A percentile compares a stretch with the other conserved stretches of the same genome.
Evolutionary conservation across 352 stramenopile genomes (phyloP).

Genomic region (Globisporangium mamillatum): DNA sequence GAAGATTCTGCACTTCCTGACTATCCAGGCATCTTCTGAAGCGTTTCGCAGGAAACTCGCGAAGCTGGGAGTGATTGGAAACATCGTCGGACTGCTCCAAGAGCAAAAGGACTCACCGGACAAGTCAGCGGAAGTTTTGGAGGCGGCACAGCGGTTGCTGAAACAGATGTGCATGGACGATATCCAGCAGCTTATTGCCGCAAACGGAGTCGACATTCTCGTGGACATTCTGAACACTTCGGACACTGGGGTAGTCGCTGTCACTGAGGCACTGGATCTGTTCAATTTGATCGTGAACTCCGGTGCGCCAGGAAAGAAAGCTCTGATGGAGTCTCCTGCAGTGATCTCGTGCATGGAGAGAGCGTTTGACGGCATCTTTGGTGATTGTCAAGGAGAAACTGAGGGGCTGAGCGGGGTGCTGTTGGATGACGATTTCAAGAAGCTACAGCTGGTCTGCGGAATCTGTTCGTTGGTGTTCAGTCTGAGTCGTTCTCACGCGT

Average conservation of each 20-base stretch:
- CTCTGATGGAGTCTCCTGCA: constrained; percentile 45
- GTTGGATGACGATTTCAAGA: constrained; percentile 26
- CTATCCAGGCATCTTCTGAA: constrained; percentile 11
- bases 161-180: constrained; percentile 60
- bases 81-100: constrained; percentile 49
- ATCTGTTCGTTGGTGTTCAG: constrained; percentile 56
- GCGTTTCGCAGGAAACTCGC: constrained; percentile 42
- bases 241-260: constrained; percentile 23
- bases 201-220: constrained; percentile 62
- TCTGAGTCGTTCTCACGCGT: constrained; percentile 30
- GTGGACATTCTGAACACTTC: constrained; percentile 28
- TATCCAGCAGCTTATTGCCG: constrained; percentile 55
- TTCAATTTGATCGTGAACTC: constrained; percentile 63
- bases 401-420: constrained; percentile 20
- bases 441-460: constrained; percentile 46
- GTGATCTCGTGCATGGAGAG: constrained; percentile 46
- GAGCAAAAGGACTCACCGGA: constrained; percentile 32
- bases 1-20: constrained; percentile 45
- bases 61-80: constrained; percentile 55
- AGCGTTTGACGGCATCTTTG: constrained; percentile 27
- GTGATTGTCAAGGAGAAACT: constrained; percentile 11
- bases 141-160: constrained; percentile 42
- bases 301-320: constrained; percentile 35
- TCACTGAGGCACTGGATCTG: constrained; percentile 51
- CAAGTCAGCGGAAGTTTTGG: constrained; percentile 25